Evolutionary conservation across 805 yeast species (phyloP), one percentile per base, ranked within the genome.

Genomic region (Lachancea sp.): DNA sequence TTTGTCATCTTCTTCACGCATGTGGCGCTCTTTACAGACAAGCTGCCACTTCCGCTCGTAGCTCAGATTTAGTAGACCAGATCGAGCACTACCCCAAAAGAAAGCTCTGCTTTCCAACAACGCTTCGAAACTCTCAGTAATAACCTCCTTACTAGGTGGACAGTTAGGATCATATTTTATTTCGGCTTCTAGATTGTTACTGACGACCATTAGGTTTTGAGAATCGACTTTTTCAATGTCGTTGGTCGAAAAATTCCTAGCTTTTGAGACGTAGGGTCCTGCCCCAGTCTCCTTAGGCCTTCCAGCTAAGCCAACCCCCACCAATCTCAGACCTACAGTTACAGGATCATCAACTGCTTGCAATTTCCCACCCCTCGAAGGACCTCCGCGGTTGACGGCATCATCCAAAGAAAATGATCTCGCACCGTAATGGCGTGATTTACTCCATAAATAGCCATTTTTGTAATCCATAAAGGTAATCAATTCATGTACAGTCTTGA

Each of bases 21-120:
- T 18, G 12, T 16, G 34, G 2, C 37, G 34, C 8, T 43, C 40
- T 29, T 48, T 55, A 40, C 60, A 54, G 8, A 59, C 45, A 21
- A 59, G 44, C 15, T 53, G 58, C 62, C 63, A 58, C 45, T 59
- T 59, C 32, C 63, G 51, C 25, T 43, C 43, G 24, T 37, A 36
- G 2, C 62, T 51, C 9, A 56, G 45, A 29, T 33, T 45, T 25
- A 48, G 44, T 25, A 56, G 36, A 34, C 51, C 53, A 13, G 46
- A 42, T 13, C 50, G 47, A 4, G 61, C 56, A 13, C 51, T 52
- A 54, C 61, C 57, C 42, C 42, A 39, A 32, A 53, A 55, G 40
- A 52, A 54, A 2, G 51, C 49, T 23, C 54, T 51, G 43, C 50
- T 52, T 20, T 51, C 40, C 31, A 58, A 35, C 21, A 58, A 29